Base-by-base conservation (phyloP, 1,284 basidiomycete genomes). In the Pseudozyma flocculosa region DNA sequence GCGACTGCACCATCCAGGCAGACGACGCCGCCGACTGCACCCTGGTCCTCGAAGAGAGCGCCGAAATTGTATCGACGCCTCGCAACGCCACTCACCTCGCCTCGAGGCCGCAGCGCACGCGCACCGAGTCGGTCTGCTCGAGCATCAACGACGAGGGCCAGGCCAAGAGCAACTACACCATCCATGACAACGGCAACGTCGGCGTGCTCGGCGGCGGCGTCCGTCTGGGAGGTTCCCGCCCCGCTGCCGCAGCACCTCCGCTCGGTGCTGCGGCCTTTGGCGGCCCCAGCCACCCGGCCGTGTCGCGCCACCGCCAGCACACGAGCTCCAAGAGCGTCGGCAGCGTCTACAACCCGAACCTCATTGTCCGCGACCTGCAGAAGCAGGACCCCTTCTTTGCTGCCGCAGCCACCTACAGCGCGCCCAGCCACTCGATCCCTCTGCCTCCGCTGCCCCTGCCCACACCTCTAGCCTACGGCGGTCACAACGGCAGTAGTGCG, bases 121-220 rank as follows among this genome's bases (percentile, higher is more conserved):
- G 62, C 26, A 43, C 14, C 48, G 19, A 9, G 5, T 41, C 40
- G 11, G 14, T 41, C 40, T 5, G 19, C 17, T 41, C 40, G 5
- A 22, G 13, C 40, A 11, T 29, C 19, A 24, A 21, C 40, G 23
- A 26, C 8, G 40, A 21, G 22, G 19, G 43, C 9, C 58, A 58
- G 4, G 43, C 55, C 50, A 61, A 61, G 54, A 48, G 52, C 55
- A 70, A 68, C 57, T 66, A 66, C 54, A 69, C 67, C 30, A 63
- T 54, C 2, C 65, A 72, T 46, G 70, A 73, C 49, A 68, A 68
- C 32, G 70, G 70, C 48, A 73, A 73, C 23, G 70, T 73, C 22
- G 69, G 69, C 15, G 70, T 73, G 3, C 49, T 73, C 19, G 70
- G 70, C 26, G 70, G 70, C 19, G 70, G 70, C 21, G 68, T 73